Evolutionary conservation across 257 asterid genomes (phyloP), one percentile per base, ranked within the genome.

Genomic region (Solanum tarijense): DNA sequence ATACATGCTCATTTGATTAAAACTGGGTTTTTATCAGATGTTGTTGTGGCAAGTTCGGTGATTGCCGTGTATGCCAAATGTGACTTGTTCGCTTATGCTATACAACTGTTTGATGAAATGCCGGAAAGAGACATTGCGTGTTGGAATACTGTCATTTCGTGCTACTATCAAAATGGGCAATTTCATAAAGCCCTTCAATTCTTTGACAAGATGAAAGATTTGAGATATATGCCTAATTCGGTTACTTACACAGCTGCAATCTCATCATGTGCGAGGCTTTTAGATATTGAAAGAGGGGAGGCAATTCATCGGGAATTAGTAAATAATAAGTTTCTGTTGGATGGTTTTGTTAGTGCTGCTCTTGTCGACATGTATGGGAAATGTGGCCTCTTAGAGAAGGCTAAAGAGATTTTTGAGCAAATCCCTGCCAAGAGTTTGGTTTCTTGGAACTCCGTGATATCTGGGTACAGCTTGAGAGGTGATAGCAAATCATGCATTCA

Each of bases 331-430:
- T 88, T 93, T 66, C 89, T 39, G 7, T 87, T 89, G 89, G 98
- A 96, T 89, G 90, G 86, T 72, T 94, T 93, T 88, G 90, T 94
- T 89, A 88, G 92, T 87, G 87, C 96, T 79, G 93, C 98, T 71
- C 98, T 96, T 85, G 94, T 96, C 74, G 98, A 94, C 92, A 91
- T 94, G 98, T 96, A 94, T 85, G 98, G 98, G 52, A 96, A 92
- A 92, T 94, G 95, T 88, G 98, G 98, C 65, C 86, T 89, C 87
- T 83, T 91, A 60, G 94, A 90, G 68, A 93, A 68, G 92, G 98
- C 98, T 14, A 89, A 87, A 86, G 92, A 91, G 66, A 94, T 94
- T 58, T 96, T 94, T 23, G 94, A 94, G 83, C 89, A 86, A 90
- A 91, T 93, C 66, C 89, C 88, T 83, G 72, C 83, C 87, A 94